Percentiles rank a stretch among this genome's conserved stretches.
Evolutionary conservation across 129 eudicot genomes (phyloP).

Genomic region (Calendula officinalis): DNA sequence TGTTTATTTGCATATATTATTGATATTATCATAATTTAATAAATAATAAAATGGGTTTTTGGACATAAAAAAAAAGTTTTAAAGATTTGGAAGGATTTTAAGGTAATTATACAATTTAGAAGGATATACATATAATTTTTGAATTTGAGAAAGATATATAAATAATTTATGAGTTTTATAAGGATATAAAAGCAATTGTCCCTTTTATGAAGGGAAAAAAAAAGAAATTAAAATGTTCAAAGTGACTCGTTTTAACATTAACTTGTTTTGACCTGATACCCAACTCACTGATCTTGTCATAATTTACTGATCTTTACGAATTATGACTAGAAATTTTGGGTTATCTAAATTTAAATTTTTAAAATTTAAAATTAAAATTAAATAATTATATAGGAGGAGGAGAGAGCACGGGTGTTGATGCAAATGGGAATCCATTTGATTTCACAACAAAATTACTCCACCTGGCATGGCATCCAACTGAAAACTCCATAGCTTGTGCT

Average conservation of each 20-base stretch:
- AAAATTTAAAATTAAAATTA: neutral
- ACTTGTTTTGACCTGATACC: neutral
- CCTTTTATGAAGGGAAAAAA: too few species aligned
- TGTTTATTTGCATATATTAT: too few species aligned
- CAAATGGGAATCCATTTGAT: slow-evolving; percentile 93
- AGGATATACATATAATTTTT: too few species aligned
- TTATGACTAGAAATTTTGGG: neutral
- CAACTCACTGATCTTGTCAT: neutral
- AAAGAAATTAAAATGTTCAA: neutral
- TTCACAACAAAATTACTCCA: slow-evolving; percentile 92
- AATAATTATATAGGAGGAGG: slow-evolving; percentile 22
- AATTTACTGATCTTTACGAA: neutral
- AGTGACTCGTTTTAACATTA: neutral
- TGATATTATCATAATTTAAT: too few species aligned
- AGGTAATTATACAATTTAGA: too few species aligned
- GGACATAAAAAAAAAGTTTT: too few species aligned
- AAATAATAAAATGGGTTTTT: too few species aligned
- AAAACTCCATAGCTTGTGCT: slow-evolving; percentile 98
- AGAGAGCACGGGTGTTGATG: slow-evolving; percentile 62
- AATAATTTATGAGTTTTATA: too few species aligned
- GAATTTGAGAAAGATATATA: too few species aligned
- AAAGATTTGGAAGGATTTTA: too few species aligned
- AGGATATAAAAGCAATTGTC: too few species aligned
- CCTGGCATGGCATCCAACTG: slow-evolving; percentile 98
- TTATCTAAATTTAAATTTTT: too few species aligned